These are phyloP conservation scores for Nemania bipapillata DNA, from an alignment of 2,329 filamentous ascomycete species.

Conservation along the genomic window DNA sequence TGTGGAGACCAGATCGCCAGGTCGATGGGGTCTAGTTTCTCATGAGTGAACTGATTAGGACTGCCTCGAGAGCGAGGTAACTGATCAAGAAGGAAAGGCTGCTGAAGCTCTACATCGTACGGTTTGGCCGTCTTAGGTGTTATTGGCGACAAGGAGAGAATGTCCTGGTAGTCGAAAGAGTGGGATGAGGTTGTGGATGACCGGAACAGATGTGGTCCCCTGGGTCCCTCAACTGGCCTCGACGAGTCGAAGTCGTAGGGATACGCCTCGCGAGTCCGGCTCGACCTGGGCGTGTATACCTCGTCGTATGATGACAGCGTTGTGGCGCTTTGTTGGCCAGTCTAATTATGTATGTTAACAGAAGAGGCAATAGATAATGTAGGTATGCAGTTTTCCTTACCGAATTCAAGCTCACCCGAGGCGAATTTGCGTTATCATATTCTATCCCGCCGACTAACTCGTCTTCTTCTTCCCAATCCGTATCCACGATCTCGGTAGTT, in stretches of 20 bases:
- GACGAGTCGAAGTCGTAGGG: conserved; percentile 68
- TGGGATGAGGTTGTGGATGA: conserved; percentile 70
- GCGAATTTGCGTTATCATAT: conserved; percentile 68
- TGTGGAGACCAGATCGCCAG: conserved; percentile 76
- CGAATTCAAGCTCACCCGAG: conserved; percentile 75
- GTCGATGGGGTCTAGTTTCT: conserved; percentile 67
- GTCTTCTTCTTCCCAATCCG: conserved; percentile 78
- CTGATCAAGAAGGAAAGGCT: conserved; percentile 54
- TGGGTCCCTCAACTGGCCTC: conserved; percentile 80
- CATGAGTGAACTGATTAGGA: conserved; percentile 66
- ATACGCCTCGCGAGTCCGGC: conserved; percentile 68
- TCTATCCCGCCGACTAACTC: conserved; percentile 67
- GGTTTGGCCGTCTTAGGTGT: conserved; percentile 70
- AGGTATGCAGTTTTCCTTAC: conserved; percentile 61
- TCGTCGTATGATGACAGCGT: conserved; percentile 90
- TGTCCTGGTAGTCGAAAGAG: conserved; percentile 61
- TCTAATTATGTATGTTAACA: conserved; percentile 57
- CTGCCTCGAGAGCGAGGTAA: conserved; percentile 54
- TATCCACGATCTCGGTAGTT: conserved; percentile 81
- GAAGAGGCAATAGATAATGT: neutral
- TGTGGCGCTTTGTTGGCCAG: conserved; percentile 79
- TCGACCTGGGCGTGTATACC: conserved; percentile 78
- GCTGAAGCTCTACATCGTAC: conserved; percentile 52
- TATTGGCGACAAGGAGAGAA: conserved; percentile 77
- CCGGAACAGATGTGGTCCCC: conserved; percentile 87